Base-by-base conservation (phyloP, 2,329 filamentous ascomycete genomes). In the Trichoderma sp. region DNA sequence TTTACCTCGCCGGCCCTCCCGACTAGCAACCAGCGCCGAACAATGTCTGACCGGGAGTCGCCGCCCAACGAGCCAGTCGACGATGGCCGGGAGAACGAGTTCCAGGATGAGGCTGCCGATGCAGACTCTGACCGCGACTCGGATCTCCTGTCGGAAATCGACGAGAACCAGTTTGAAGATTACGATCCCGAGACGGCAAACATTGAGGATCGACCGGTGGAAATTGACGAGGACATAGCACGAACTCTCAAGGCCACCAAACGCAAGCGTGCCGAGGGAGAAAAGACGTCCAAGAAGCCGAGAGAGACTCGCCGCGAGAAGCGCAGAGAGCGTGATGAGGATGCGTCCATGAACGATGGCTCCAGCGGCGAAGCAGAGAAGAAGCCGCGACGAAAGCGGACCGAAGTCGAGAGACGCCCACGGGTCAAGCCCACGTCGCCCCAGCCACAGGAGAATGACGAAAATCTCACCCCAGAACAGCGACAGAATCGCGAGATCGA, bases 401-500 rank as follows among this genome's bases (percentile, higher is more conserved):
- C 76, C 27, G 83, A 81, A 61, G 81, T 80, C 35, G 82, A 82
- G 71, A 84, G 85, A 71, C 84, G 81, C 70, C 81, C 80, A 45
- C 84, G 83, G 72, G 74, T 77, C 22, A 82, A 81, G 72, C 74
- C 76, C 15, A 71, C 80, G 1, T 79, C 81, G 22, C 84, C 84
- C 3, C 87, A 89, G 68, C 86, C 88, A 5, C 89, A 92, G 70
- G 89, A 92, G 70, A 86, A 92, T 71, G 92, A 97, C 70, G 92
- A 93, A 74, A 84, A 90, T 70, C 80, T 98, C 73, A 90, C 91
- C 22, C 92, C 93, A 0, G 93, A 95, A 78, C 92, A 97, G 81
- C 87, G 92, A 73, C 88, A 94, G 73, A 89, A 91, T 73, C 86
- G 92, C 72, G 94, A 93, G 22, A 89, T 99, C 64, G 92, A 97